phyloP scores from a whole-genome alignment of 2,329 filamentous ascomycete species.

The Neobulgaria alba region DNA sequence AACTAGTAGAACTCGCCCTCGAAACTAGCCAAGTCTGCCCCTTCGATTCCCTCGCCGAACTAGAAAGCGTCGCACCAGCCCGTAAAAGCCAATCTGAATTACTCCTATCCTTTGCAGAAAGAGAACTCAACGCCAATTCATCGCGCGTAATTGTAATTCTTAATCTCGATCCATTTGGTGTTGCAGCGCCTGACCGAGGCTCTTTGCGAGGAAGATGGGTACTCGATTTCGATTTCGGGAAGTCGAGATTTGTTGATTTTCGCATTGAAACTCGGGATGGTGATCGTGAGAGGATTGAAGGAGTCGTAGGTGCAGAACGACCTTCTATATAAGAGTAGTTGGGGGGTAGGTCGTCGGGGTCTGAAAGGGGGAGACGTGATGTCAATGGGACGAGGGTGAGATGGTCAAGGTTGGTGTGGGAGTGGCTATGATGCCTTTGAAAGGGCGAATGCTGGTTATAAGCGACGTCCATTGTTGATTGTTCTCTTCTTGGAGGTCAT shows the following conservation, averaged over 20 bases:
- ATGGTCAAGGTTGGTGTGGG: slow-evolving; percentile 49
- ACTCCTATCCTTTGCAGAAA: slow-evolving; percentile 30
- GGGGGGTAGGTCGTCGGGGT: slow-evolving; percentile 38
- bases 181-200: slow-evolving; percentile 22
- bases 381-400: slow-evolving; percentile 57
- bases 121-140: slow-evolving; percentile 21
- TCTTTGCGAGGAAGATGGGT: slow-evolving; percentile 38
- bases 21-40: slow-evolving; percentile 62
- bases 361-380: slow-evolving; percentile 48
- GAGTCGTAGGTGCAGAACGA: slow-evolving; percentile 56
- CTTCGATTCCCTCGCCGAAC: slow-evolving; percentile 56
- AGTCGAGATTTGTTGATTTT: slow-evolving; percentile 22
- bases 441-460: slow-evolving; percentile 53
- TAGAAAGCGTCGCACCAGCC: slow-evolving; percentile 52
- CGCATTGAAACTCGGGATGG: slow-evolving; percentile 41
- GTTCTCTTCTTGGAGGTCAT: too few species aligned
- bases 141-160: slow-evolving; percentile 19
- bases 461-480: slow-evolving; percentile 44
- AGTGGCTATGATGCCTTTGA: slow-evolving; percentile 49
- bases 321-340: slow-evolving; percentile 50
- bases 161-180: slow-evolving; percentile 18
- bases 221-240: slow-evolving; percentile 56
- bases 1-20: slow-evolving; percentile 54
- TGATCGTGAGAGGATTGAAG: slow-evolving; percentile 51
- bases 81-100: slow-evolving; percentile 59